Evolutionary conservation across 1,284 basidiomycete genomes (phyloP).

Genomic region (Ceratobasidium sp.): DNA sequence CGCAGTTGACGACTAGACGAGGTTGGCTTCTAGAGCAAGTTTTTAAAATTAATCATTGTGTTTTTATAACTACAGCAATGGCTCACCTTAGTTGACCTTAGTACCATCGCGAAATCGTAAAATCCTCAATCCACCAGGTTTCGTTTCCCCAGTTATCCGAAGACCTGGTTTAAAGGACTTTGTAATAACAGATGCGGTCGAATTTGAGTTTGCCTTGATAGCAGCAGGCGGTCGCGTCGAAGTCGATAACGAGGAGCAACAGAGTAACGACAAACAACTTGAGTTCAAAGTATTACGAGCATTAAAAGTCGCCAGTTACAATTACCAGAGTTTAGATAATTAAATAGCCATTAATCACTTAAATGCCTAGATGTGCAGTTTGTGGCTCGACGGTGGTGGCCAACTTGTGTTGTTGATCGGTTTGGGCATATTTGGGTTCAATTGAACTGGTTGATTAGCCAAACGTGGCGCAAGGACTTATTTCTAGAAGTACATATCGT

Average conservation of each 20-base stretch:
- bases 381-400: conserved; percentile 33
- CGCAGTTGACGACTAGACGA: conserved; percentile 9
- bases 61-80: background rate
- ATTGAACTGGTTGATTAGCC: too few relatives aligned
- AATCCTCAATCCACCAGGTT: background rate
- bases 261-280: too few relatives aligned
- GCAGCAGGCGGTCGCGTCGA: too few relatives aligned
- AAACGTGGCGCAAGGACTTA: background rate
- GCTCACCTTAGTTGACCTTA: conserved; percentile 2
- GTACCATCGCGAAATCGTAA: background rate
- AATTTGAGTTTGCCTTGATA: too few relatives aligned
- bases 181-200: too few relatives aligned
- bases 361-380: background rate
- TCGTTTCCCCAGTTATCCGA: too few relatives aligned
- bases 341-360: background rate
- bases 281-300: too few relatives aligned
- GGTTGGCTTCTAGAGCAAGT: background rate
- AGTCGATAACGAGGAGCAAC: too few relatives aligned
- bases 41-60: background rate
- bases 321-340: too few relatives aligned
- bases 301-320: too few relatives aligned
- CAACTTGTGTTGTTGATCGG: background rate
- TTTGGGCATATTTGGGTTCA: conserved; percentile 23
- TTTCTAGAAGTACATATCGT: background rate
- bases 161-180: too few relatives aligned